Percentiles rank a stretch among this genome's conserved stretches.
phyloP scores from a whole-genome alignment of 106 monocot species.

The Dendrobium nobile region DNA sequence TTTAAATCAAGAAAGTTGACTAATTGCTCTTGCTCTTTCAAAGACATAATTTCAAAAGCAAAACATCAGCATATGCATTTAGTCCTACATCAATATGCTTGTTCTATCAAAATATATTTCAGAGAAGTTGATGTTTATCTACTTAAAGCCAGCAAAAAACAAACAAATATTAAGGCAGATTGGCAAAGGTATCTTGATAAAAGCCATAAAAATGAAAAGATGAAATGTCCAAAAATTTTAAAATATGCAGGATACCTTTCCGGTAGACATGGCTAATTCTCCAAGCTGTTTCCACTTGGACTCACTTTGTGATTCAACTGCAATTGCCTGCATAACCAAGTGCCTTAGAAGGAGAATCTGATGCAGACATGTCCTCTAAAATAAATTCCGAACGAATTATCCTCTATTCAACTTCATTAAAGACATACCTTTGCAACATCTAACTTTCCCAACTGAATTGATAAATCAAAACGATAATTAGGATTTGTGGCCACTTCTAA shows the following conservation, averaged over 20 bases:
- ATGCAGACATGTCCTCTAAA: neutral
- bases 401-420: neutral
- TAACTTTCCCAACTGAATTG: constrained; percentile 79
- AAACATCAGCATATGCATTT: too few species aligned
- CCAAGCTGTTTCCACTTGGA: constrained; percentile 97
- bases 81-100: neutral
- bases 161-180: neutral
- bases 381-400: neutral
- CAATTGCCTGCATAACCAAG: constrained; percentile 48
- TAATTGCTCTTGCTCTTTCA: too few species aligned
- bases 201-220: neutral
- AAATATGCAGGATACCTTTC: constrained; percentile 47
- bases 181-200: neutral
- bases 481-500: constrained; percentile 90
- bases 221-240: neutral
- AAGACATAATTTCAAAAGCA: too few species aligned
- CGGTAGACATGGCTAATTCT: constrained; percentile 81
- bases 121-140: neutral
- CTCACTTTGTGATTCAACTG: constrained; percentile 80
- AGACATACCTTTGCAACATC: constrained; percentile 79
- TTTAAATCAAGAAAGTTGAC: too few species aligned
- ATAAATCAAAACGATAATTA: constrained; percentile 86
- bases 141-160: neutral
- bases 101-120: neutral
- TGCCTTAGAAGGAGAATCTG: neutral